Base-by-base conservation (phyloP, 1,139 yeast genomes). In the Torulaspora pretoriensis region DNA sequence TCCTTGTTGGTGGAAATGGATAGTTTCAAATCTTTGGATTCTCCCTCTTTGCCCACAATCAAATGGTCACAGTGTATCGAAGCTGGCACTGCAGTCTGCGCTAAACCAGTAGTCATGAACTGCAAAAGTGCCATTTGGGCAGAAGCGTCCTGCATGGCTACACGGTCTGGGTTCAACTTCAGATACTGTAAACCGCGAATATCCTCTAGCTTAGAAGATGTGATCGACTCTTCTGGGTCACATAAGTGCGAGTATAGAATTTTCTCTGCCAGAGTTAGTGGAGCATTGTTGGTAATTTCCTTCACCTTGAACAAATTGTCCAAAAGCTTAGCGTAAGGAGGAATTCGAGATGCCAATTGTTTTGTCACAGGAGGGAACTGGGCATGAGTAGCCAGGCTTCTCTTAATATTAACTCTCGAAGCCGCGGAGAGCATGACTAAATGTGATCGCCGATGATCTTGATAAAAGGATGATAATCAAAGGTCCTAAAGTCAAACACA, bases 101-200 rank as follows among this genome's bases (percentile, higher is more conserved):
- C 64, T 80, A 90, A 80, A 14, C 97, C 96, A 59, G 96, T 86
- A 25, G 97, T 88, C 95, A 92, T 90, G 68, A 92, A 92, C 69
- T 92, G 98, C 53, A 92, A 72, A 53, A 92, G 72, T 2, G 98
- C 98, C 86, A 90, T 92, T 70, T 92, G 98, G 2, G 98, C 98
- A 19, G 96, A 85, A 1, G 98, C 98, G 71, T 92, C 98, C 72
- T 92, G 98, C 97, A 90, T 90, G 22, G 98, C 98, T 16, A 92
- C 98, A 60, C 98, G 78, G 65, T 92, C 98, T n/a, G 98, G 98
- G 63, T 82, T 78, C 57, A 92, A 75, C 72, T 92, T 92, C 64
- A 92, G 77, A 65, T 92, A 92, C 49, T 86, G 79, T 49, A 78
- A 67, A 42, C 98, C 98, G 59, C 98, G 78, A 53, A 90, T 77